Evolutionary conservation across 768 basidiomycete genomes (phyloP), one percentile per base, ranked within the genome.

Genomic region (Boletus sp.): DNA sequence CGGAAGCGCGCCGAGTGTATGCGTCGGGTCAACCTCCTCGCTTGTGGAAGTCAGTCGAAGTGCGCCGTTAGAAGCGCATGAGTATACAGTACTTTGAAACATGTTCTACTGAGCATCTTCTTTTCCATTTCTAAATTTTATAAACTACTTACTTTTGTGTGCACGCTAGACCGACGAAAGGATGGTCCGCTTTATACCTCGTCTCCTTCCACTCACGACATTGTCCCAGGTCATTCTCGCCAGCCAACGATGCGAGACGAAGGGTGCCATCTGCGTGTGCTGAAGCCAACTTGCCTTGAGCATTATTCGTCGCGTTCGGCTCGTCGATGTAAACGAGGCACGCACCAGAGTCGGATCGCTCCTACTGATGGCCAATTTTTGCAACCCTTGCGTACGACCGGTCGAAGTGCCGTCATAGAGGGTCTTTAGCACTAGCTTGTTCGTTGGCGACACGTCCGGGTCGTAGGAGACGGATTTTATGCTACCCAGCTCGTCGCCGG

Each of bases 401-500:
- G 71, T 57, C 24, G 55, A 53, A 32, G 64, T 66, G 11, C 75
- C 75, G 59, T 73, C 69, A 50, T 71, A 65, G 6, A 77, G 47
- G 18, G 68, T 77, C 33, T 70, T 75, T 7, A 77, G 47, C 20
- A 67, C 57, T 2, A 70, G 65, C 51, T 77, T 80, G 54, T 65
- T 60, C 46, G 67, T 71, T n/a, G 74, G 68, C 15, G 70, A 58
- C 11, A 60, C 45, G 11, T 69, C 65, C 17, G 73, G 62, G 4
- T 68, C 52, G 63, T 80, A 87, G 10, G 64, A 72, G 54, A 90
- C 65, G 8, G 82, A 71, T 73, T 92, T 92, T 56, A 92, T 80
- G 55, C 81, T 83, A 18, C 91, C 92, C 33, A 89, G 83, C 60
- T 90, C 87, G 73, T 93, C 92, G 60, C 89, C 92, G 45, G 83